phyloP scores from a whole-genome alignment of 139 green algal species.

The Chlamydomonas eustigma region DNA sequence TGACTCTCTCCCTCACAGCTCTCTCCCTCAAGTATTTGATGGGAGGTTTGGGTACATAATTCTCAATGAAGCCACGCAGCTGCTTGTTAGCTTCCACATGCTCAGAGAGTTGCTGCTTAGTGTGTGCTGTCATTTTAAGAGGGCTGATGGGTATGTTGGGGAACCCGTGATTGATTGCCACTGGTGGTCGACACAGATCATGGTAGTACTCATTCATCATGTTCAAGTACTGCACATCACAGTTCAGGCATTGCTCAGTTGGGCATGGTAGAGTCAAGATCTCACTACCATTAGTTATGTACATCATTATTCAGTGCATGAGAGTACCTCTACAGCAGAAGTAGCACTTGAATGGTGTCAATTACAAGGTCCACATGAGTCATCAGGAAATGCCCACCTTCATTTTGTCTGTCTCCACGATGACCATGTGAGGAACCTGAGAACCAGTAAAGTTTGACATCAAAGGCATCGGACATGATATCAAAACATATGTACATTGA shows the following conservation, averaged over 20 bases:
- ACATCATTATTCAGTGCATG: too few species aligned
- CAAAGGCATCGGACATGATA: too few species aligned
- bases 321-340: too few species aligned
- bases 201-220: constrained; percentile 26
- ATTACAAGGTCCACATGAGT: background rate
- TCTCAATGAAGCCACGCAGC: background rate
- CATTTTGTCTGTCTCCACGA: constrained; percentile 44
- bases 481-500: background rate
- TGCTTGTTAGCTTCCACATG: background rate
- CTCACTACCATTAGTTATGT: too few species aligned
- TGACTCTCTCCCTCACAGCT: background rate
- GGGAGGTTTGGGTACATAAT: background rate
- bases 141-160: background rate
- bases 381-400: background rate
- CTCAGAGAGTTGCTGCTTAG: background rate
- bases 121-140: background rate
- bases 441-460: too few species aligned
- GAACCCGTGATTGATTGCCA: constrained; percentile 19
- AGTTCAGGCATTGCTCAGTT: too few species aligned
- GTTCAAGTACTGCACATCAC: constrained; percentile 21
- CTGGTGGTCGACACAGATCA: constrained; percentile 15
- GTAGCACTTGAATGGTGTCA: too few species aligned
- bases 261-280: too few species aligned
- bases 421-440: constrained; percentile 38
- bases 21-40: background rate